Conservation (phyloP, 192 early-diverging fungal genomes). For the Ramicandelaber brevisporus region DNA sequence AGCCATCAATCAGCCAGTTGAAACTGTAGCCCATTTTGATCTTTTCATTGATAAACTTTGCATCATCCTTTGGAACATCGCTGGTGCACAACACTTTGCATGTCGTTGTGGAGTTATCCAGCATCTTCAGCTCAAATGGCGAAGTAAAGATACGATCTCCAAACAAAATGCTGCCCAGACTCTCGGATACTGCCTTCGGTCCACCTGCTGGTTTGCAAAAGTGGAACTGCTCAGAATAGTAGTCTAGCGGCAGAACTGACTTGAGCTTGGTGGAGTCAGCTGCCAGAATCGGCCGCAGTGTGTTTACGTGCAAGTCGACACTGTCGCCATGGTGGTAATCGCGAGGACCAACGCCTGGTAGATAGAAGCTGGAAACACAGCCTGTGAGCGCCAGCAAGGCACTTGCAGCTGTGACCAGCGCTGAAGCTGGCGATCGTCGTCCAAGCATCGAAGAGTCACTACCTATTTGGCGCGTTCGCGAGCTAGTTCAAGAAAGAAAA, state of each 20-base stretch:
- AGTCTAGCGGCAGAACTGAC: slow-evolving; percentile 65
- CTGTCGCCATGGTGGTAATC: slow-evolving; percentile 42
- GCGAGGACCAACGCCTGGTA: slow-evolving; percentile 77
- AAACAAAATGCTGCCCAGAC: slow-evolving; percentile 80
- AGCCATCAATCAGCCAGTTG: slow-evolving; percentile 77
- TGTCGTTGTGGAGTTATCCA: slow-evolving; percentile 20
- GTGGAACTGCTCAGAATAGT: slow-evolving; percentile 65
- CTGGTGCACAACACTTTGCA: slow-evolving; percentile 42
- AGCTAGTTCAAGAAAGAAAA: too few species aligned
- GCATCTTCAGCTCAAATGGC: slow-evolving; percentile 36
- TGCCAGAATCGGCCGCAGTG: slow-evolving; percentile 44
- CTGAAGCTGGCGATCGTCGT: too few species aligned
- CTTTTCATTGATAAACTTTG: slow-evolving; percentile 66
- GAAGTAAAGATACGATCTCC: slow-evolving; percentile 81
- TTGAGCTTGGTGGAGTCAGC: slow-evolving; percentile 28
- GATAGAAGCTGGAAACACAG: slow-evolving; percentile 68
- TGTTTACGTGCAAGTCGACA: slow-evolving; percentile 67
- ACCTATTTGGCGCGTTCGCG: too few species aligned
- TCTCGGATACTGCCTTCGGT: slow-evolving; percentile 39
- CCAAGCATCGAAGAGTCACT: too few species aligned
- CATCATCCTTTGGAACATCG: slow-evolving; percentile 37
- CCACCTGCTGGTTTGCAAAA: slow-evolving; percentile 54
- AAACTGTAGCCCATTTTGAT: slow-evolving; percentile 47
- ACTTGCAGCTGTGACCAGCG: too few species aligned
- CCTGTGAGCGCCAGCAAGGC: slow-evolving; percentile 2